Evolutionary conservation across 1,284 basidiomycete species (phyloP), one percentile per base, ranked within the genome.

Genomic region (Schizophyllum commune): DNA sequence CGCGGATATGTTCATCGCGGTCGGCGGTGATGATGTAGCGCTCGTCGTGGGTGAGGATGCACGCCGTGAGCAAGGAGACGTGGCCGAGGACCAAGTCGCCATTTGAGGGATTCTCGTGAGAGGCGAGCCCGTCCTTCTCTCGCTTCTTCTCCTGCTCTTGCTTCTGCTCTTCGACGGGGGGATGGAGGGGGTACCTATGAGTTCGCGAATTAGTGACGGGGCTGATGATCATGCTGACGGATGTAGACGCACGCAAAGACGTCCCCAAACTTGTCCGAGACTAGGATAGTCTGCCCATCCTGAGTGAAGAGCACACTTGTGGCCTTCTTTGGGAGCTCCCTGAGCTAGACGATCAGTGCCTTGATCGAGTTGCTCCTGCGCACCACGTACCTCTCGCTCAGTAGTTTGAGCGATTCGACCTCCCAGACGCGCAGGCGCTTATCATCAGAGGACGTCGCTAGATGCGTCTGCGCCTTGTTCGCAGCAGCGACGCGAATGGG

Each of bases 1-100:
- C 82, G 59, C 95, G 82, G 59, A 98, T 89, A 70, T 97, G 95
- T 71, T 97, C 95, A 69, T 97, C 95, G 55, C 95, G 77, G 71
- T 97, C 95, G 0, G 92, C 89, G 0, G 93, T 92, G 66, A 96
- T 80, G 68, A 98, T 86, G 68, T 82, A 86, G 61, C 80, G 81
- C 64, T 88, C 85, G 68, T 92, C 86, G 0, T 72, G 69, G 0
- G 86, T 82, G 58, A 96, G 80, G 52, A 87, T 67, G 69, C 91
- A 86, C 1, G 81, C 74, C 4, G 89, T 95, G 60, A 97, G 75
- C 57, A 93, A 83, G 9, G 94, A 96, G 0, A 90, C 85, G 68
- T 97, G 95, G 4, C 95, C 94, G 0, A 96, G 77, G 33, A 96
- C 73, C 59, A 95, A 85, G 4, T 81, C 79, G 34, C 90, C 92